Conservation (phyloP, 495 filamentous ascomycete species). For the Penicillium nucicola region DNA sequence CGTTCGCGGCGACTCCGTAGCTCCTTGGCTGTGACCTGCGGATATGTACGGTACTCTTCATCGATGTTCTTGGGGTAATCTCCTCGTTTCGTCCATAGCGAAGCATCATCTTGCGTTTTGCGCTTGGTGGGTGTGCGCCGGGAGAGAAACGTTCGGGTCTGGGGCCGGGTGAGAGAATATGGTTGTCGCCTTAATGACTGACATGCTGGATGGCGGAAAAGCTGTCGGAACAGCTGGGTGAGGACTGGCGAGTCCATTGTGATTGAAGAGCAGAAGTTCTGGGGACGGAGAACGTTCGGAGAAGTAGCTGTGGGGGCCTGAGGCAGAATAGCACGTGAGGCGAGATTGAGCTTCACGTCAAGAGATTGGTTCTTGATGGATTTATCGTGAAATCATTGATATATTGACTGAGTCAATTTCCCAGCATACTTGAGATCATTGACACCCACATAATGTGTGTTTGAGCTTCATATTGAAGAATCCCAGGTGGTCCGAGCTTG, state of each 20-base stretch:
- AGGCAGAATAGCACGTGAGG: slow-evolving; percentile 15
- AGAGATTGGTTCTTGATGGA: background rate
- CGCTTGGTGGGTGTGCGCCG: slow-evolving; percentile 28
- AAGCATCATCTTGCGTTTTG: slow-evolving; percentile 30
- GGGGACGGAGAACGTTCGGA: slow-evolving; percentile 4
- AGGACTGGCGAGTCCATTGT: slow-evolving; percentile 82
- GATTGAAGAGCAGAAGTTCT: slow-evolving; percentile 1
- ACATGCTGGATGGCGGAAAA: slow-evolving; percentile 70
- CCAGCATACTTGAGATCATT: background rate
- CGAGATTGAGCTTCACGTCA: background rate
- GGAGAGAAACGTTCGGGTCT: slow-evolving; percentile 43
- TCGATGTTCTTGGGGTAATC: slow-evolving; percentile 70
- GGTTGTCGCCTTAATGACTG: slow-evolving; percentile 48
- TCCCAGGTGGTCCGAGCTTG: background rate
- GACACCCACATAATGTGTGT: background rate
- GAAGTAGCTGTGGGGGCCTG: background rate
- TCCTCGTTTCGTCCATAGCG: slow-evolving; percentile 76
- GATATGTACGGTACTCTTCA: slow-evolving; percentile 75
- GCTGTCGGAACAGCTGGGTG: slow-evolving; percentile 73
- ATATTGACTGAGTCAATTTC: too few species aligned
- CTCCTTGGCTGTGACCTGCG: slow-evolving; percentile 77
- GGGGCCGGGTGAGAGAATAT: slow-evolving; percentile 26
- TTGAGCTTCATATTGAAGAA: background rate
- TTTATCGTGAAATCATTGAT: too few species aligned
- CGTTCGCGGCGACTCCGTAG: slow-evolving; percentile 68